These are phyloP conservation scores for Pulveroboletus sp. DNA, from an alignment of 768 basidiomycete species.

Conservation along the genomic window DNA sequence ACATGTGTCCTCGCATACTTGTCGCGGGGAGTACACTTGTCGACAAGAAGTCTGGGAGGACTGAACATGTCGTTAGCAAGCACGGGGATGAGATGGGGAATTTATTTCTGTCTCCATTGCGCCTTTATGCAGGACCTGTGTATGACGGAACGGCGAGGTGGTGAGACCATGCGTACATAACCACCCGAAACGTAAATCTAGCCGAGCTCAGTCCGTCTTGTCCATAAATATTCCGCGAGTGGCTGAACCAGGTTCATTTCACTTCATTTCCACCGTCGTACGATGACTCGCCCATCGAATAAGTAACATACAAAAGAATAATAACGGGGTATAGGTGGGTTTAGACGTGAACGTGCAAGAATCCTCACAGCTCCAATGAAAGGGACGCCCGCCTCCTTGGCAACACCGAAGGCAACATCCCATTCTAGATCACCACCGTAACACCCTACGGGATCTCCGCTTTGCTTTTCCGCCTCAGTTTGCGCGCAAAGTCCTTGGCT, in stretches of 20 bases:
- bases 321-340: constrained; percentile 21
- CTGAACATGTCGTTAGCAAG: constrained; percentile 13
- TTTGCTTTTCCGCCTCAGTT: constrained; percentile 40
- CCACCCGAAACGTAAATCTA: constrained; percentile 27
- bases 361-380: constrained; percentile 13
- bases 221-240: too few relatives aligned
- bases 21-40: constrained; percentile 34
- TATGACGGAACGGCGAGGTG: constrained; percentile 15
- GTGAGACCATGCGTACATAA: constrained; percentile 6
- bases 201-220: constrained; percentile 12
- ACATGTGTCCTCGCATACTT: constrained; percentile 32
- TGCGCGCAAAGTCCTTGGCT: constrained; percentile 43
- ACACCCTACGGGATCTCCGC: constrained; percentile 12
- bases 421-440: constrained; percentile 18
- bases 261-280: constrained; percentile 17
- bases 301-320: constrained; percentile 11
- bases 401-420: constrained; percentile 21
- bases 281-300: constrained; percentile 13
- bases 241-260: constrained; percentile 12
- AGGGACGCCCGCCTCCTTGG: constrained; percentile 22
- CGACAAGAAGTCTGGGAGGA: constrained; percentile 28
- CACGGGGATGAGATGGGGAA: not conserved
- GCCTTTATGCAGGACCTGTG: constrained; percentile 22
- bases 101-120: constrained; percentile 2
- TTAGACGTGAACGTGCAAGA: constrained; percentile 19